Conservation (phyloP, 2,329 filamentous ascomycete species). For the Amylocarpus encephaloides region DNA sequence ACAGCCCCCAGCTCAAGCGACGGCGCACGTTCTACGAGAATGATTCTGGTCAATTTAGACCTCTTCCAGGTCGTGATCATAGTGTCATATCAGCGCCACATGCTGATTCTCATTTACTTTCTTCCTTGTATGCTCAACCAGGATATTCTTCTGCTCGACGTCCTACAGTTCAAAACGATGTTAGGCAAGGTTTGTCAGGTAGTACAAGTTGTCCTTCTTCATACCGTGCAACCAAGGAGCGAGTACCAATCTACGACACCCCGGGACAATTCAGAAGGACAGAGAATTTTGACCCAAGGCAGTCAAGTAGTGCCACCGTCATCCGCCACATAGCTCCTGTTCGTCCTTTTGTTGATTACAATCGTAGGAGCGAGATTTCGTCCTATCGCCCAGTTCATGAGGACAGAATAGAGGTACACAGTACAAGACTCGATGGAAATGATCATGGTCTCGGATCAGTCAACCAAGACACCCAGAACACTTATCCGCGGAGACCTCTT, state of each 20-base stretch:
- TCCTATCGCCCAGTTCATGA: conserved; percentile 11
- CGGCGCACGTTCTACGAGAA: conserved; percentile 27
- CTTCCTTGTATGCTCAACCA: conserved; percentile 19
- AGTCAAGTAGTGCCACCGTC: conserved; percentile 8
- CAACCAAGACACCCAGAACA: conserved; percentile 14
- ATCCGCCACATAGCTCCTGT: conserved; percentile 12
- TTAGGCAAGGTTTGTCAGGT: conserved; percentile 26
- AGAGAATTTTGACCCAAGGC: conserved; percentile 10
- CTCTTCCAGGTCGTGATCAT: conserved; percentile 22
- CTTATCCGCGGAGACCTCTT: conserved; percentile 12
- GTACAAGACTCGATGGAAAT: conserved; percentile 13
- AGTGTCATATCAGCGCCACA: conserved; percentile 12
- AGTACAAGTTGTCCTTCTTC: conserved; percentile 13
- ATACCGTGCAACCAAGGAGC: conserved; percentile 16
- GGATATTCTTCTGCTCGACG: conserved; percentile 15
- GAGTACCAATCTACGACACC: conserved; percentile 25
- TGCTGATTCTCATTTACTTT: conserved; percentile 24
- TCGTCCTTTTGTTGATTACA: conserved; percentile 3
- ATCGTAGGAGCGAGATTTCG: conserved; percentile 9
- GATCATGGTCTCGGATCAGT: conserved; percentile 15
- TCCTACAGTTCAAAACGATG: conserved; percentile 12
- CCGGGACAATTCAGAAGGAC: conserved; percentile 16
- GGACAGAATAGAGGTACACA: conserved; percentile 3
- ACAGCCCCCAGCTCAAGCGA: conserved; percentile 26
- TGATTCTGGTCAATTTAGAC: conserved; percentile 24